phyloP scores from a whole-genome alignment of 257 asterid genomes.

The Scutellaria minor region DNA sequence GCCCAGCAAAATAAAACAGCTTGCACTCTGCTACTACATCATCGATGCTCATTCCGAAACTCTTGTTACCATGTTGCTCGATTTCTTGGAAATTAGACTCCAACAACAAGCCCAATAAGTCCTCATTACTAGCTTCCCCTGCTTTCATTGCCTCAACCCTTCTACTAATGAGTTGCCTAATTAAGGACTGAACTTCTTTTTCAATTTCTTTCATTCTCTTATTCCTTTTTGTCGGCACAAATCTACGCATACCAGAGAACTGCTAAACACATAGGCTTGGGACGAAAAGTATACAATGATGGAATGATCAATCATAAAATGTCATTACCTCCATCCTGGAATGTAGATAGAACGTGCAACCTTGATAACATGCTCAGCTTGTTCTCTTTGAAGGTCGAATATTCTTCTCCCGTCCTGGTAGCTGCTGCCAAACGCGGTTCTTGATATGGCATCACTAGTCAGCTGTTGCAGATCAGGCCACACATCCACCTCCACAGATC shows the following conservation, averaged over 20 bases:
- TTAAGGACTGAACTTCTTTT: conserved; percentile 31
- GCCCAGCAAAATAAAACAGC: conserved; percentile 56
- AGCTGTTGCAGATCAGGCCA: conserved; percentile 56
- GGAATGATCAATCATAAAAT: too few relatives aligned
- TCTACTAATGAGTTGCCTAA: conserved; percentile 37
- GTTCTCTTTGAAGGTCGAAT: conserved; percentile 60
- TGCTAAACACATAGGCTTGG: too few relatives aligned
- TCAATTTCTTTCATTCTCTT: conserved; percentile 50
- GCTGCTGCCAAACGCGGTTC: conserved; percentile 70
- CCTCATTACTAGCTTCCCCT: conserved; percentile 40
- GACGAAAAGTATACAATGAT: too few relatives aligned
- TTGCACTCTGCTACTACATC: conserved; percentile 58
- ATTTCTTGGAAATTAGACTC: conserved; percentile 47
- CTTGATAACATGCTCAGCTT: conserved; percentile 37
- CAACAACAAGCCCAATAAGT: conserved; percentile 42
- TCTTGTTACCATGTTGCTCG: conserved; percentile 38
- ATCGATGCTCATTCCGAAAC: conserved; percentile 41
- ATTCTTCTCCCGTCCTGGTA: conserved; percentile 59
- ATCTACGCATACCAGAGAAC: conserved; percentile 30
- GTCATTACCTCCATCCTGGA: conserved; percentile 45
- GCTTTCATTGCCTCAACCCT: conserved; percentile 41
- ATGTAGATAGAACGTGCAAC: conserved; percentile 38
- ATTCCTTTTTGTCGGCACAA: conserved; percentile 52
- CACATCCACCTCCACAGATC: conserved; percentile 51
- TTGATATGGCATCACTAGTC: conserved; percentile 54